Evolutionary conservation across 768 basidiomycete species (phyloP).

Genomic region (Boletellus emodensis): DNA sequence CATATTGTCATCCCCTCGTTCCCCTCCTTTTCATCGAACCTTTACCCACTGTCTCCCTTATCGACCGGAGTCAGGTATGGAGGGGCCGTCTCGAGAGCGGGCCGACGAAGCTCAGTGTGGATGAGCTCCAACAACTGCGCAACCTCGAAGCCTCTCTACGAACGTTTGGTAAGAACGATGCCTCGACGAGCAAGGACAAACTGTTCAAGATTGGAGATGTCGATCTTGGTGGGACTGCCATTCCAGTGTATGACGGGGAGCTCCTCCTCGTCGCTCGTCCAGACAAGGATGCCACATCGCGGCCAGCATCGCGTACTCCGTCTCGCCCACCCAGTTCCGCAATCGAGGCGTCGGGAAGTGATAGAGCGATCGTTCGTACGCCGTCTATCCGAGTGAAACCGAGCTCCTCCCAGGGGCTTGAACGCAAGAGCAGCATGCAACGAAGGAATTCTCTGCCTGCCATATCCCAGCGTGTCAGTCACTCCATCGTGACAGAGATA

Average conservation of each 20-base stretch:
- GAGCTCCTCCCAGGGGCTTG: constrained; percentile 59
- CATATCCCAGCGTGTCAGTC: constrained; percentile 57
- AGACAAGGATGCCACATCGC: constrained; percentile 47
- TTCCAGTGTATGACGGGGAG: constrained; percentile 73
- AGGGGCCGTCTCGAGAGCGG: constrained; percentile 70
- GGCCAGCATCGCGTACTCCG: constrained; percentile 55
- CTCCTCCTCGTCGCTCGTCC: constrained; percentile 63
- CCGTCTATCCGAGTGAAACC: constrained; percentile 81
- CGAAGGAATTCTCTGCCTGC: constrained; percentile 78
- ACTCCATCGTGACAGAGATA: constrained; percentile 55
- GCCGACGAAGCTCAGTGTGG: constrained; percentile 40
- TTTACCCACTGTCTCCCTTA: constrained; percentile 59
- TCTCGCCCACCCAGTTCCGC: constrained; percentile 72
- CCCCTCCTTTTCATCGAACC: constrained; percentile 77
- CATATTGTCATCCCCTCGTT: constrained; percentile 45
- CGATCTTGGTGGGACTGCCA: constrained; percentile 61
- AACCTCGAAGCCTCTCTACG: constrained; percentile 45
- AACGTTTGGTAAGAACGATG: constrained; percentile 16
- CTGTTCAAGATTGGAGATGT: constrained; percentile 37
- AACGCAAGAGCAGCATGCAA: constrained; percentile 73
- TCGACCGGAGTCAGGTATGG: constrained; percentile 62
- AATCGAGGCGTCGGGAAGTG: constrained; percentile 37
- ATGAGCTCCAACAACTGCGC: constrained; percentile 59
- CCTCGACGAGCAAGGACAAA: constrained; percentile 21
- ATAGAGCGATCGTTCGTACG: constrained; percentile 47